A percentile compares a stretch with the other conserved stretches of the same genome.
phyloP scores from a whole-genome alignment of 805 yeast genomes.

The Sungouiella blattae region DNA sequence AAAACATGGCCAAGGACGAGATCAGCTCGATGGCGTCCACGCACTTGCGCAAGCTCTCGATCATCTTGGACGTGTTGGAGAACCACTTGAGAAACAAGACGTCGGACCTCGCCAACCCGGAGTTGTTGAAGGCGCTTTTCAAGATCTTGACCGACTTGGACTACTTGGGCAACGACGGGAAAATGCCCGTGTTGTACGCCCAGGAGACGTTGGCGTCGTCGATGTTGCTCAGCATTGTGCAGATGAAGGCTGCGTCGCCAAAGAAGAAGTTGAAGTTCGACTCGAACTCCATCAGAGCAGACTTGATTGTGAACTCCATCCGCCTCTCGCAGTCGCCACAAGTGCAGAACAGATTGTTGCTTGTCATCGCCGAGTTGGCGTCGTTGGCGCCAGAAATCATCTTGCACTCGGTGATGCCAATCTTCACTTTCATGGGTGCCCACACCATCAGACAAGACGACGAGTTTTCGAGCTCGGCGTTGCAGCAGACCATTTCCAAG shows the following conservation, averaged over 20 bases:
- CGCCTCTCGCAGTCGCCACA: constrained; percentile 89
- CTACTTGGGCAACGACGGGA: constrained; percentile 86
- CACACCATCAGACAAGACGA: constrained; percentile 96
- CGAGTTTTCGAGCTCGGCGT: constrained; percentile 87
- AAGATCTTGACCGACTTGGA: constrained; percentile 69
- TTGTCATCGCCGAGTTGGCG: constrained; percentile 86
- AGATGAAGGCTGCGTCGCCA: constrained; percentile 38
- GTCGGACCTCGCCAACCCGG: constrained; percentile 35
- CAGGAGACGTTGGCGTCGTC: constrained; percentile 89
- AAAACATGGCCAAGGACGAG: constrained; percentile 68
- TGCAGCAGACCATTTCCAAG: constrained; percentile 83
- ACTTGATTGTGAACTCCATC: constrained; percentile 84
- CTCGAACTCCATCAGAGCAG: constrained; percentile 74
- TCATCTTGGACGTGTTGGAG: constrained; percentile 77
- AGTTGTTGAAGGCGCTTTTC: constrained; percentile 51
- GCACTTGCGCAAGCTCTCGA: constrained; percentile 75
- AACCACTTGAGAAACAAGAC: constrained; percentile 33
- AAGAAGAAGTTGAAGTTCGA: constrained; percentile 42
- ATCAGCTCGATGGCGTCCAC: constrained; percentile 70
- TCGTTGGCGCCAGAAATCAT: constrained; percentile 86
- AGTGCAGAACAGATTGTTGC: constrained; percentile 81
- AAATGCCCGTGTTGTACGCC: constrained; percentile 83
- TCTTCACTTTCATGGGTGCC: constrained; percentile 98
- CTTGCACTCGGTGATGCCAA: constrained; percentile 97
- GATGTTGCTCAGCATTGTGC: constrained; percentile 65